Base-by-base conservation (phyloP, 108 stramenopile species). In the Cyclotella atomus region DNA sequence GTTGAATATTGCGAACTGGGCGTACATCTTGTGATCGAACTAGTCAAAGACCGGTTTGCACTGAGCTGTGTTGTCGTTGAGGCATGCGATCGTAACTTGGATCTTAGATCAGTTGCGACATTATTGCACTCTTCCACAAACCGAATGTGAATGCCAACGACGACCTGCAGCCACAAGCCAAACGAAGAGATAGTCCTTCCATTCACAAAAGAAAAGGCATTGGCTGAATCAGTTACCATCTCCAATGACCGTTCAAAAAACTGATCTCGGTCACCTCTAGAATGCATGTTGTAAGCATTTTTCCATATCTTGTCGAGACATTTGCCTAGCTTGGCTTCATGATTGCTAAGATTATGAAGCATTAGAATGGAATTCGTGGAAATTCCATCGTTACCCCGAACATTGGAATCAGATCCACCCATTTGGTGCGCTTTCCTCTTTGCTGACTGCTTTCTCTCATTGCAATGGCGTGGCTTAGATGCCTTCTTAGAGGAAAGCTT, bases 151-250 rank as follows among this genome's bases (percentile, higher is more conserved):
- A 72, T 38, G 17, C 78, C 78, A 17, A 68, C 16, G 19, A 53
- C 34, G 12, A 79, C 34, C 46, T 79, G 78, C 41, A 73, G 14
- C 78, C 78, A 79, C 19, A 79, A 36, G 24, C 64, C 68, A 17
- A 79, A 73, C 41, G 49, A 20, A 57, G 71, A 54, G 43, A 79
- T 47, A 43, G 71, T 61, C 36, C 59, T 68, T 5, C 71, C 27
- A 25, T 57, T 57, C 27, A 79, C 41, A 24, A 67, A 71, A 7
- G 24, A 54, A 12, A 50, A 44, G 28, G 57, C 45, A 5, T 56
- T 8, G 14, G 68, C 43, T 12, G 54, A 23, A 1, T 50, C 38
- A 7, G 52, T 55, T 53, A 79, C 53, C 44, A 41, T 25, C 29
- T 30, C n/a, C 1, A 68, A 17, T 41, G 76, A 41, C 20, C 44